A percentile compares a stretch with the other conserved stretches of the same genome.
phyloP scores from a whole-genome alignment of 371 early-diverging fungal species.

The Mortierella sp. region DNA sequence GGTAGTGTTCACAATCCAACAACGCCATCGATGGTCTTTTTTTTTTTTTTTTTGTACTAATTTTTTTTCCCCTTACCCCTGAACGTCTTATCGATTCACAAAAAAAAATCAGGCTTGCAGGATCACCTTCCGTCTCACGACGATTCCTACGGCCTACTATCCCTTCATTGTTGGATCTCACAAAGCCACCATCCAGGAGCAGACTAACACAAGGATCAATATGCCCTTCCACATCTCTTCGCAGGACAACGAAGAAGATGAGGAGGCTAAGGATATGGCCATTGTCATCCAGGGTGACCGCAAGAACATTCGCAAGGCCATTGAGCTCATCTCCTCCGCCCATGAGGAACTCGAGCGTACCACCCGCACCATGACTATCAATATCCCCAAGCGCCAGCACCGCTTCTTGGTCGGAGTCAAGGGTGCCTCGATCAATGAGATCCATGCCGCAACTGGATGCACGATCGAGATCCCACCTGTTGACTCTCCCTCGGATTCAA shows the following conservation, averaged over 20 bases:
- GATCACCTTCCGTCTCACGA: slow-evolving; percentile 42
- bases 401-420: slow-evolving; percentile 89
- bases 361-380: slow-evolving; percentile 71
- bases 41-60: slow-evolving; percentile 1
- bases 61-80: background rate
- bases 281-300: slow-evolving; percentile 61
- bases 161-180: slow-evolving; percentile 85
- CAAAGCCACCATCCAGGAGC: slow-evolving; percentile 65
- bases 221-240: slow-evolving; percentile 74
- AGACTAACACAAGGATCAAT: slow-evolving; percentile 77
- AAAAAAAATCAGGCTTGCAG: slow-evolving; percentile 35
- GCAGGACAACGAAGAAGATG: slow-evolving; percentile 56
- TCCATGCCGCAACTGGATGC: slow-evolving; percentile 86
- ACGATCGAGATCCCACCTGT: slow-evolving; percentile 80
- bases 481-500: slow-evolving; percentile 74
- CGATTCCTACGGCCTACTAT: slow-evolving; percentile 72
- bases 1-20: slow-evolving; percentile 59
- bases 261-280: slow-evolving; percentile 60
- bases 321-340: slow-evolving; percentile 64
- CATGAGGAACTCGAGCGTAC: slow-evolving; percentile 70
- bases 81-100: slow-evolving; percentile 55
- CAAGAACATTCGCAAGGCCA: slow-evolving; percentile 73
- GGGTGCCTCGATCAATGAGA: slow-evolving; percentile 81
- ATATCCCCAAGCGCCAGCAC: slow-evolving; percentile 90
- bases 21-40: slow-evolving; percentile 5